Percentiles rank a stretch among this genome's conserved stretches.
These are phyloP conservation scores for Plasmodium chabaudi DNA, from an alignment of 169 alveolate species.

Conservation along the genomic window DNA sequence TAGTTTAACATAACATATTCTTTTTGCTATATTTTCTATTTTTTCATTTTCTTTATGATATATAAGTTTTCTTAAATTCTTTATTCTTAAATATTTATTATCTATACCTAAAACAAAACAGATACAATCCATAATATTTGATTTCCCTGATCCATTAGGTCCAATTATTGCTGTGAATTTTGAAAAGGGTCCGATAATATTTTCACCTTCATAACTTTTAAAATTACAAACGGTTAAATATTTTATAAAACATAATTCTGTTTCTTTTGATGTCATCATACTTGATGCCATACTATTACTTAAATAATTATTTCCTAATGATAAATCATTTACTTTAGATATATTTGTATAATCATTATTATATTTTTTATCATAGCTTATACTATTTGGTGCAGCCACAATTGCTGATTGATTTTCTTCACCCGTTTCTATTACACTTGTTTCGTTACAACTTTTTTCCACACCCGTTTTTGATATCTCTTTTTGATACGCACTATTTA, in stretches of 20 bases:
- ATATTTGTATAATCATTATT: no score
- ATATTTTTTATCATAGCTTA: not conserved
- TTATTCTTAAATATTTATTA: conserved; percentile 88
- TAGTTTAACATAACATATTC: conserved; percentile 85
- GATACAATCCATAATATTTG: conserved; percentile 91
- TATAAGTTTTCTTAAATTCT: conserved; percentile 91
- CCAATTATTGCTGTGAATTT: conserved; percentile 94
- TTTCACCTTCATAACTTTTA: conserved; percentile 94
- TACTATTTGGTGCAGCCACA: not conserved
- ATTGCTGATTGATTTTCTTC: no score
- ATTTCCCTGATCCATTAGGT: conserved; percentile 95
- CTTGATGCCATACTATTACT: conserved; percentile 15
- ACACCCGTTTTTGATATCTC: not conserved
- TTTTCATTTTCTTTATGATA: conserved; percentile 85
- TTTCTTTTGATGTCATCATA: conserved; percentile 8
- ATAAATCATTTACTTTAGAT: conserved; percentile 11
- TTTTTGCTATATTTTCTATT: conserved; percentile 54
- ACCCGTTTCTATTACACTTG: not conserved
- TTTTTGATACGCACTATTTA: not conserved
- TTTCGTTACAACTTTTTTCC: not conserved
- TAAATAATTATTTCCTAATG: conserved; percentile 26
- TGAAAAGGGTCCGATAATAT: conserved; percentile 90
- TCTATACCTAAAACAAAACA: conserved; percentile 91
- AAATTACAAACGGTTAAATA: conserved; percentile 84
- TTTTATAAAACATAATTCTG: conserved; percentile 68